Base-by-base conservation (phyloP, 164 flowering plant species). In the Umbellularia californica region DNA sequence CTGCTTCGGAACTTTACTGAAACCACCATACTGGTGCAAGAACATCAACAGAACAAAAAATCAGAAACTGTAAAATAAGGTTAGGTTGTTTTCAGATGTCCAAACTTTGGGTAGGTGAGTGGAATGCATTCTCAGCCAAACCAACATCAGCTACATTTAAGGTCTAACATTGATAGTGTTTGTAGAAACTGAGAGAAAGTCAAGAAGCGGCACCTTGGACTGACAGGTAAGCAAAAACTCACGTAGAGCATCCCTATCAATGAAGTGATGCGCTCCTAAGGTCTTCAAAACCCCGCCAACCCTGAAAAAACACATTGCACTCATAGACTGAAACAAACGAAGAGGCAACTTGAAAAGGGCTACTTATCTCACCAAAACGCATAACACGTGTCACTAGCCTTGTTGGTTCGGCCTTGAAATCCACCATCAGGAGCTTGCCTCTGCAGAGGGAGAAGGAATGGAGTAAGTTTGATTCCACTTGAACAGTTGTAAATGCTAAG, bases 351-450 rank as follows among this genome's bases (percentile, higher is more conserved):
- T 68, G 20, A 2, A 19, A 17, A 23, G 25, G 55, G 71, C 51
- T 33, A 1, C 25, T 9, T 27, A 15, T 62, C 87, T 79, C 77
- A 94, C 99, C 99, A 96, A 84, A 96, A 94, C 72, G 98, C 97
- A 81, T 94, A 96, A 77, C 98, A 93, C 2, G 99, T 89, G 76
- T 96, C 99, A 83, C 89, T 87, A 65, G 83, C 74, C 82, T 96
- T 93, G 88, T 94, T 96, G 70, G 90, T 33, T 77, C 98, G 88
- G 51, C 99, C 99, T 83, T 94, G 98, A 83, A 92, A 87, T 66
- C 99, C 99, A 74, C 98, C 98, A 84, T 91, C 97, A 75, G 63
- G 67, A 47, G 89, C 89, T 81, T 93, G 99, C 79, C 92, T 89
- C 99, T 94, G 85, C 76, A 73, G 24, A 30, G 79, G 65, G 58